Evolutionary conservation across 345 rosid species (phyloP).

Genomic region (Salix purpurea): DNA sequence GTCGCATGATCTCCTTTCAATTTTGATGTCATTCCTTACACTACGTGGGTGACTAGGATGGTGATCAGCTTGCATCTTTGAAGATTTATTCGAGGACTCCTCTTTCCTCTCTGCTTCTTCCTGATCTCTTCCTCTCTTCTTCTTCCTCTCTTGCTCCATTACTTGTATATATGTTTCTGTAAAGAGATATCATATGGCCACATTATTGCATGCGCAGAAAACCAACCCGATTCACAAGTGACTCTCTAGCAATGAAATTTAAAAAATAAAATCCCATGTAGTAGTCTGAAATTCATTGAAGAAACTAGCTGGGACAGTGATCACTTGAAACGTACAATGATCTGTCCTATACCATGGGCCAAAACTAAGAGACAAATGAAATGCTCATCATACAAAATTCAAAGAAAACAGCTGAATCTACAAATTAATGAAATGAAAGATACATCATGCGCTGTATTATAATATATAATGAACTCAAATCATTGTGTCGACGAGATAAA

Average conservation of each 20-base stretch:
- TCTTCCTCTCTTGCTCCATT: slow-evolving; percentile 31
- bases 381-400: neutral
- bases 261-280: neutral
- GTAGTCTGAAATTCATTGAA: neutral
- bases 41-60: neutral
- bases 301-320: neutral
- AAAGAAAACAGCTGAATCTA: neutral
- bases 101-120: slow-evolving; percentile 17
- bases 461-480: neutral
- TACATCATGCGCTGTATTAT: neutral
- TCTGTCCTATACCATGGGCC: neutral
- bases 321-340: neutral
- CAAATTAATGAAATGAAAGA: neutral
- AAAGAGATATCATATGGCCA: neutral
- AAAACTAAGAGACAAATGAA: neutral
- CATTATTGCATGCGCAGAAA: neutral
- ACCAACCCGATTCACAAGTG: too few relatives aligned
- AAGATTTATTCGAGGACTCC: slow-evolving; percentile 5
- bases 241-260: neutral
- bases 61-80: slow-evolving; percentile 17
- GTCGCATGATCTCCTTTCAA: neutral
- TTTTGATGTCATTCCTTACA: neutral
- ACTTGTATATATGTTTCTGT: neutral
- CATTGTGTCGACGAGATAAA: neutral
- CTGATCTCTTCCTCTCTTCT: slow-evolving; percentile 32